A percentile compares a stretch with the other conserved stretches of the same genome.
phyloP scores from a whole-genome alignment of 768 basidiomycete species.

The Boletus speciosus region DNA sequence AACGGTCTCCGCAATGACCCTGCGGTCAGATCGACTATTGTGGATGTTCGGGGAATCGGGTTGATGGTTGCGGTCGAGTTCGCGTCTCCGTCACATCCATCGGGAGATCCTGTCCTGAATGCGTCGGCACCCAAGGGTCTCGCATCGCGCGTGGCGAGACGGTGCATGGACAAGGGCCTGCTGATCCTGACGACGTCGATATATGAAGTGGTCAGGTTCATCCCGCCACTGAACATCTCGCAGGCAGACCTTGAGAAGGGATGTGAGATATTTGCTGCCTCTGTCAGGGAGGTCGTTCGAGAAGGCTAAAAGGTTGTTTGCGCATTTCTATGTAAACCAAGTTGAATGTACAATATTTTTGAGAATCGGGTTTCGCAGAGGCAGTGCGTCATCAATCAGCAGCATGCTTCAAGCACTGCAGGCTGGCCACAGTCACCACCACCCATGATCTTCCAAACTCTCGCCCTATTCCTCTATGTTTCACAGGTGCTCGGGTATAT shows the following conservation, averaged over 20 bases:
- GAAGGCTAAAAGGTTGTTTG: conserved; percentile 27
- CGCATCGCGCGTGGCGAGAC: conserved; percentile 67
- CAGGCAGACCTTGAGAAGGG: conserved; percentile 73
- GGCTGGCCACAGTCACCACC: background rate
- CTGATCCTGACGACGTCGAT: conserved; percentile 86
- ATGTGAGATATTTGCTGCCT: conserved; percentile 58
- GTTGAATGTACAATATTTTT: background rate
- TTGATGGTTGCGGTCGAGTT: conserved; percentile 89
- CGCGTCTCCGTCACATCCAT: conserved; percentile 55
- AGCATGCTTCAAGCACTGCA: conserved; percentile 1
- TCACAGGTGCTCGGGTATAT: conserved; percentile 48
- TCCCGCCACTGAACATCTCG: conserved; percentile 84
- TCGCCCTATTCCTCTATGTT: conserved; percentile 4
- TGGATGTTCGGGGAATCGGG: conserved; percentile 86
- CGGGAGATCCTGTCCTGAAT: conserved; percentile 43
- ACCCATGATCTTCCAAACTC: conserved; percentile 14
- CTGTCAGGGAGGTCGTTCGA: conserved; percentile 64
- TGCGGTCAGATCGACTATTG: conserved; percentile 52
- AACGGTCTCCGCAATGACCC: conserved; percentile 54
- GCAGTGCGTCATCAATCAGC: background rate
- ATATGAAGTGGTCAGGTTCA: conserved; percentile 88
- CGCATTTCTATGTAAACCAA: background rate
- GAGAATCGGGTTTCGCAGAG: conserved; percentile 6
- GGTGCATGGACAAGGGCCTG: conserved; percentile 83
- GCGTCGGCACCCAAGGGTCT: conserved; percentile 47